phyloP scores from a whole-genome alignment of 176 grass and related monocot species.

The Eragrostis curvula region DNA sequence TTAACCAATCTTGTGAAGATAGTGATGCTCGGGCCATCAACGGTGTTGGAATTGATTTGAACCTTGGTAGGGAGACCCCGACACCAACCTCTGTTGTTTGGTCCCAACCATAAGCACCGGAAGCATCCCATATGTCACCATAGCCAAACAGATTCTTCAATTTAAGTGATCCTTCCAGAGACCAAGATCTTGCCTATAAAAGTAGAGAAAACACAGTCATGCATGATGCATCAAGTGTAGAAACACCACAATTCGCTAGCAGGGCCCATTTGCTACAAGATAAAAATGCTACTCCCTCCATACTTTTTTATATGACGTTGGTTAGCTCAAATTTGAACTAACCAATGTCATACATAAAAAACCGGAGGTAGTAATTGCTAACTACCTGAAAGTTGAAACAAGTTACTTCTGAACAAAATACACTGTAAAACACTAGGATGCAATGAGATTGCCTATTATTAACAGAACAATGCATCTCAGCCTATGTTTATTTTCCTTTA shows the following conservation, averaged over 20 bases:
- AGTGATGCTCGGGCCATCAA: constrained; percentile 70
- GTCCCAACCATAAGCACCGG: constrained; percentile 72
- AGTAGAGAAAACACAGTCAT: constrained; percentile 16
- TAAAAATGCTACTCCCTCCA: constrained; percentile 1
- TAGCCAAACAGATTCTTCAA: constrained; percentile 89
- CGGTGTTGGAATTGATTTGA: constrained; percentile 79
- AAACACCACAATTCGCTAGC: constrained; percentile 13
- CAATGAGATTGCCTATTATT: not conserved
- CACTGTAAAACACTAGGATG: not conserved
- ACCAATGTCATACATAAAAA: no score
- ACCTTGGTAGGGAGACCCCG: constrained; percentile 74
- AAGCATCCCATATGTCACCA: constrained; percentile 93
- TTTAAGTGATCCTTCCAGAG: constrained; percentile 77
- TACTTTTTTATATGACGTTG: no score
- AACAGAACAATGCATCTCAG: constrained; percentile 1
- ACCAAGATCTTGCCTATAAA: constrained; percentile 73
- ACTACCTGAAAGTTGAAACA: not conserved
- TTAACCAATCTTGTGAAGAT: constrained; percentile 79
- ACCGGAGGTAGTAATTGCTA: no score
- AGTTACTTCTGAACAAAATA: constrained; percentile 12
- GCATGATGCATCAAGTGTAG: constrained; percentile 21
- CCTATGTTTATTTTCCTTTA: not conserved
- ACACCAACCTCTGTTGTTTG: constrained; percentile 69
- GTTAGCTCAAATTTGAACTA: no score
- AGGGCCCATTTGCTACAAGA: not conserved